phyloP scores from a whole-genome alignment of 768 basidiomycete species.

The Pleurotus eryngii region DNA sequence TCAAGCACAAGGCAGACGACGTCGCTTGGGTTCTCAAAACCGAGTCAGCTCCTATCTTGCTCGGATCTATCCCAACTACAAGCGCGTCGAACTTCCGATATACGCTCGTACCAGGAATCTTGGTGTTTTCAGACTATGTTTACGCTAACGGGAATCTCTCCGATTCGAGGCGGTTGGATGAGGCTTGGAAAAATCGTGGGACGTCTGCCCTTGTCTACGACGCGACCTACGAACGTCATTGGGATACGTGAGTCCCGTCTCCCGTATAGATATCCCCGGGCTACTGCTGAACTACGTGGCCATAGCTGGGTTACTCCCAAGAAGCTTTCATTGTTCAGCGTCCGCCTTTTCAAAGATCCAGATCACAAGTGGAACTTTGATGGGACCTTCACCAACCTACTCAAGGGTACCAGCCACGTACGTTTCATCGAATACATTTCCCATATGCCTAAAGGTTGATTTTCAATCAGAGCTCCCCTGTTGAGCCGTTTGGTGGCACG shows the following conservation, averaged over 20 bases:
- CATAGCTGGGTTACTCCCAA: constrained; percentile 68
- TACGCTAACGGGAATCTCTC: constrained; percentile 73
- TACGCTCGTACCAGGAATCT: constrained; percentile 45
- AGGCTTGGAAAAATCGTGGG: constrained; percentile 69
- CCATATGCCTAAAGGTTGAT: constrained; percentile 1
- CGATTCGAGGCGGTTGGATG: constrained; percentile 65
- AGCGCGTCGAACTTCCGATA: constrained; percentile 72
- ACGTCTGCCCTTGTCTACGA: constrained; percentile 73
- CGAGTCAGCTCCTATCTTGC: constrained; percentile 38
- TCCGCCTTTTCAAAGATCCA: constrained; percentile 46
- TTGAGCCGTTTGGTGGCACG: constrained; percentile 84
- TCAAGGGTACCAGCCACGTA: constrained; percentile 72
- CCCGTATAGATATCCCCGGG: background rate
- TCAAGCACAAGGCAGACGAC: constrained; percentile 27
- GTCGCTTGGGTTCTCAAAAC: constrained; percentile 25
- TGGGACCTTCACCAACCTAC: constrained; percentile 50
- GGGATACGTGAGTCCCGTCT: constrained; percentile 39
- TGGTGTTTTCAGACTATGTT: constrained; percentile 87
- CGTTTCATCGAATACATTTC: constrained; percentile 15
- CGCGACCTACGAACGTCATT: constrained; percentile 65
- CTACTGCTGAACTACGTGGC: too few species aligned
- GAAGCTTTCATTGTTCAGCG: constrained; percentile 67
- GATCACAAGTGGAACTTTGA: constrained; percentile 54
- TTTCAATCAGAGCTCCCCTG: constrained; percentile 55
- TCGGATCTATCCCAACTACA: constrained; percentile 68